These are phyloP conservation scores for Prunus armeniaca DNA, from an alignment of 306 rosid species.

Conservation along the genomic window DNA sequence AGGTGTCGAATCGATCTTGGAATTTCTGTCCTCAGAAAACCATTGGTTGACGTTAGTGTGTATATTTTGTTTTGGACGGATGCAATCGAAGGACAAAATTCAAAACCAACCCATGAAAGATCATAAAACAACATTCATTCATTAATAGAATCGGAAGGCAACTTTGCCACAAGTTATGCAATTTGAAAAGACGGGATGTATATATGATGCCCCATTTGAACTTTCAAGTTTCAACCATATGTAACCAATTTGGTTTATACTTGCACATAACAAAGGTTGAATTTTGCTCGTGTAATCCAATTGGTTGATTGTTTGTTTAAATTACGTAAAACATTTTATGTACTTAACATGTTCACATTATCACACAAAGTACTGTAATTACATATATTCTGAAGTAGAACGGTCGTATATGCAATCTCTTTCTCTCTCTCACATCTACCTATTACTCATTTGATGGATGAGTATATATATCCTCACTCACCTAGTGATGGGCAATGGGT, in stretches of 20 bases:
- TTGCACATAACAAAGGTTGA: neutral
- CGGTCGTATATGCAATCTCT: neutral
- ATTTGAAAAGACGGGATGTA: neutral
- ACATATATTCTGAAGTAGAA: neutral
- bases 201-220: neutral
- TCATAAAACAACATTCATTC: neutral
- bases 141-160: neutral
- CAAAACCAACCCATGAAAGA: neutral
- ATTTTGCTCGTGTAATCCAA: neutral
- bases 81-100: neutral
- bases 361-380: neutral
- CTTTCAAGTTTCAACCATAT: neutral
- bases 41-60: neutral
- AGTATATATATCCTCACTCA: neutral
- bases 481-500: too few relatives aligned
- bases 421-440: neutral
- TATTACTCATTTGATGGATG: neutral
- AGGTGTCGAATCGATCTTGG: too few relatives aligned
- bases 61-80: neutral
- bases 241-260: neutral
- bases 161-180: neutral
- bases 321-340: too few relatives aligned
- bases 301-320: neutral
- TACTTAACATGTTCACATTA: neutral
- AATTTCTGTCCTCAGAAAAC: neutral